Conservation (phyloP, 345 rosid species). For the Excoecaria agallocha region DNA sequence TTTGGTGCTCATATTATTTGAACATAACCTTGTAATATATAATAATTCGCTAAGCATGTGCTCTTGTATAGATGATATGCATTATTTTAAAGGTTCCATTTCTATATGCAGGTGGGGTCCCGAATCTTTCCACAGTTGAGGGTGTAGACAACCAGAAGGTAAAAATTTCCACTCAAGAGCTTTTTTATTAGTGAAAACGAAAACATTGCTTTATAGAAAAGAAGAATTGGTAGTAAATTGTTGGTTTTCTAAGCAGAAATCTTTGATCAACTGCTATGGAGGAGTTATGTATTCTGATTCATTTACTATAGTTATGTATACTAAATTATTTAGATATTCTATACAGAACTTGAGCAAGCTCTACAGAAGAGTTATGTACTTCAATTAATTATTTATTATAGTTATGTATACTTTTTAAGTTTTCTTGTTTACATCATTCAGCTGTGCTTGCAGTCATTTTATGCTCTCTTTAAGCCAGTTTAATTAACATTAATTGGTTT, state of each 20-base stretch:
- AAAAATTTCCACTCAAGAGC: neutral
- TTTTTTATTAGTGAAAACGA: neutral
- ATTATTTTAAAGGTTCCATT: conserved; percentile 4
- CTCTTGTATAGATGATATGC: neutral
- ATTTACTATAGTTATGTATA: too few relatives aligned
- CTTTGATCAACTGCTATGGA: too few relatives aligned
- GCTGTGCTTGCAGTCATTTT: neutral
- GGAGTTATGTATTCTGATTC: too few relatives aligned
- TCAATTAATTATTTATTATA: neutral
- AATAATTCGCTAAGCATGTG: neutral
- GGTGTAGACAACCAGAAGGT: conserved; percentile 86
- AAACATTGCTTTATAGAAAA: neutral
- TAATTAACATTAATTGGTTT: neutral
- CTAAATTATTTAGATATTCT: neutral
- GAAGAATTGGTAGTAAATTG: neutral
- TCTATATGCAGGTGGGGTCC: conserved; percentile 68
- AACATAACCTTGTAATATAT: neutral
- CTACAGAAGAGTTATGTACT: neutral
- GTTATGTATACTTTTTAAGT: neutral
- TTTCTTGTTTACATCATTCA: neutral
- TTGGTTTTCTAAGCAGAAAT: neutral
- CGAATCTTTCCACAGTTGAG: conserved; percentile 68
- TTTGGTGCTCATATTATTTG: neutral
- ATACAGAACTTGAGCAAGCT: neutral
- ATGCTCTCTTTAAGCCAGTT: too few relatives aligned